Evolutionary conservation across 1,139 yeast species (phyloP), one percentile per base, ranked within the genome.

Genomic region (Candida pseudocylindracea): DNA sequence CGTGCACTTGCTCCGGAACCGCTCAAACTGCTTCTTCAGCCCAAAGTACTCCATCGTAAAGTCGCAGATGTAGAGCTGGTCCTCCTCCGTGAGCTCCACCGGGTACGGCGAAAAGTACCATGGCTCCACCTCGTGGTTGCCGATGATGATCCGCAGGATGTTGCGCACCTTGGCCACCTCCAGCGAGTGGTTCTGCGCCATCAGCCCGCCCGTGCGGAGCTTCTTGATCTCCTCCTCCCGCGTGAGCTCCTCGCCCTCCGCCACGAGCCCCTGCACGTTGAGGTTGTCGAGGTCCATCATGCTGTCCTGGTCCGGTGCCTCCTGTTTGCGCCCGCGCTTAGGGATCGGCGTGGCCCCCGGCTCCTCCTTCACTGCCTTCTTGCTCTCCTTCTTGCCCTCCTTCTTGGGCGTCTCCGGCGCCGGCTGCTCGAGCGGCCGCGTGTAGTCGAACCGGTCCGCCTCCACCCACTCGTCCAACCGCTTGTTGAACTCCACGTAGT

Each of bases 101-200:
- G 99, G 99, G 49, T 91, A 88, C 0, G 99, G 96, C 2, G 94
- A 79, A 47, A 91, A 88, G 53, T 88, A 91, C 99, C 99, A 88
- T 2, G 99, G 98, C 48, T 88, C 99, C 33, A 91, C 80, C 39
- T 79, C 79, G 50, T 73, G 83, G 39, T 76, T 79, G 1, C 98
- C 99, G 53, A 88, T 70, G 4, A 81, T 74, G 4, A 88, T 67
- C 32, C 68, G 62, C 29, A 68, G 61, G 40, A 91, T 60, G 48
- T 88, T 88, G 43, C 96, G 65, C 31, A 88, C 95, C 37, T 93
- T 63, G 0, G 96, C 83, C 24, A 88, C 81, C 46, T 88, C 98
- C 26, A 25, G 26, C 46, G 72, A 74, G 41, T 79, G 76, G 40
- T 63, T 64, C 50, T 91, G 98, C 7, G 92, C 79, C 98, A 91